Conservation (phyloP, 768 basidiomycete genomes). For the Tricholomella constricta region DNA sequence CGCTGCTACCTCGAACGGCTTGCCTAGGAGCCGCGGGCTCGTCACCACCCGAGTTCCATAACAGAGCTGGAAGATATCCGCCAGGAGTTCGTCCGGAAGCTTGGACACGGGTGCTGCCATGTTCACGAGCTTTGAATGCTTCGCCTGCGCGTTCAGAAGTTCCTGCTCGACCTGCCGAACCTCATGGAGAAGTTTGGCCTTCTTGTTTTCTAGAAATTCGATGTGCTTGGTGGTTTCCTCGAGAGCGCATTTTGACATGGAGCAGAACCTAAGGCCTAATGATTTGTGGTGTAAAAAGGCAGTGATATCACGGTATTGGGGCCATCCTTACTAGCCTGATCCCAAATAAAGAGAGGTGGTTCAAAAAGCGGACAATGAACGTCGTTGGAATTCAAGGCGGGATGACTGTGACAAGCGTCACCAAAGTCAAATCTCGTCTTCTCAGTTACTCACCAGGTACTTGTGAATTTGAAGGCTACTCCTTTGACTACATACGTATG, state of each 20-base stretch:
- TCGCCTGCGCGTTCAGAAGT: slow-evolving; percentile 31
- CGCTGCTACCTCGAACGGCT: slow-evolving; percentile 37
- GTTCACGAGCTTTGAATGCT: slow-evolving; percentile 37
- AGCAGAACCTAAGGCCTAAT: background rate
- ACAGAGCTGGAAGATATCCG: slow-evolving; percentile 38
- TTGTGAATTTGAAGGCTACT: no score
- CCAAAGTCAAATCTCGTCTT: no score
- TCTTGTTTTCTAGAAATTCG: slow-evolving; percentile 27
- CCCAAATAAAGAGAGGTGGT: background rate
- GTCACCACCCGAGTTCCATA: slow-evolving; percentile 18
- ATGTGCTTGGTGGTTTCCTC: slow-evolving; percentile 22
- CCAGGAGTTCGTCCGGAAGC: slow-evolving; percentile 44
- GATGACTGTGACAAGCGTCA: background rate
- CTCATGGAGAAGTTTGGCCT: slow-evolving; percentile 33
- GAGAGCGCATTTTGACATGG: slow-evolving; percentile 8
- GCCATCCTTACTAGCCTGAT: background rate
- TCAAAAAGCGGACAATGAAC: no score
- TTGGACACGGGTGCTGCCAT: slow-evolving; percentile 32
- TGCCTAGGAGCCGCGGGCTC: background rate
- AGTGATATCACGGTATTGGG: background rate
- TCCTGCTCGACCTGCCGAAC: slow-evolving; percentile 33
- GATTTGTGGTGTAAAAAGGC: background rate
- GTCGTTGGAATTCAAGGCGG: no score
- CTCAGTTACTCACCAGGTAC: no score
- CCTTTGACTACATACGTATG: no score